Evolutionary conservation across 176 grass and related monocot species (phyloP).

Genomic region (Bolboschoenus planiculmis): DNA sequence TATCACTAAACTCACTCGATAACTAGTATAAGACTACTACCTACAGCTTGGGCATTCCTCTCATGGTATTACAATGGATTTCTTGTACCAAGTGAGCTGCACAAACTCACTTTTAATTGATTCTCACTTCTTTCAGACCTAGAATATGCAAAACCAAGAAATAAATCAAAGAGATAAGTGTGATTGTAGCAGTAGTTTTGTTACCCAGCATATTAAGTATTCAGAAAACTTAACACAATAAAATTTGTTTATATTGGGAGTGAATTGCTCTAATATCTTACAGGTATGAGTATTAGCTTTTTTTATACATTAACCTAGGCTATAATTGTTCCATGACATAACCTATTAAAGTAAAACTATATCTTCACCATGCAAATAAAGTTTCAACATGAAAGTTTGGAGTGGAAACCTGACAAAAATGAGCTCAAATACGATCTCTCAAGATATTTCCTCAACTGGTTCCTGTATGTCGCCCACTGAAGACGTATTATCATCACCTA

Average conservation of each 20-base stretch:
- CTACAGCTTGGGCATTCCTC: not conserved
- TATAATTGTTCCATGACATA: not conserved
- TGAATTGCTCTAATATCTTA: not conserved
- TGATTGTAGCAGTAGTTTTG: not conserved
- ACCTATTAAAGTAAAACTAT: not conserved
- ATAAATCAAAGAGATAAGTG: not conserved
- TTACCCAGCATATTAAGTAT: not conserved
- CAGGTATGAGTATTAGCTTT: not conserved
- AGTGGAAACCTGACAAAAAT: not conserved
- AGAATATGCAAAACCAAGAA: not conserved
- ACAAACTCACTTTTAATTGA: not conserved
- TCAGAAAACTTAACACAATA: not conserved
- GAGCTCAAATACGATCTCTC: not conserved
- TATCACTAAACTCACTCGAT: not conserved
- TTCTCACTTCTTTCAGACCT: not conserved
- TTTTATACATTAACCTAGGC: not conserved
- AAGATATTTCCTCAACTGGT: not conserved
- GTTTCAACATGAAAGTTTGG: not conserved
- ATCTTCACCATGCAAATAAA: not conserved
- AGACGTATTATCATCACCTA: not conserved
- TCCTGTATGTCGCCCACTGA: not conserved
- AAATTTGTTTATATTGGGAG: not conserved
- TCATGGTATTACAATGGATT: not conserved
- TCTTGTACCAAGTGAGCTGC: not conserved
- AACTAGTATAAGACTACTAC: slow-evolving; percentile 3